Evolutionary conservation across 1,284 basidiomycete species (phyloP).

Genomic region (Xerocomus amazonicus): DNA sequence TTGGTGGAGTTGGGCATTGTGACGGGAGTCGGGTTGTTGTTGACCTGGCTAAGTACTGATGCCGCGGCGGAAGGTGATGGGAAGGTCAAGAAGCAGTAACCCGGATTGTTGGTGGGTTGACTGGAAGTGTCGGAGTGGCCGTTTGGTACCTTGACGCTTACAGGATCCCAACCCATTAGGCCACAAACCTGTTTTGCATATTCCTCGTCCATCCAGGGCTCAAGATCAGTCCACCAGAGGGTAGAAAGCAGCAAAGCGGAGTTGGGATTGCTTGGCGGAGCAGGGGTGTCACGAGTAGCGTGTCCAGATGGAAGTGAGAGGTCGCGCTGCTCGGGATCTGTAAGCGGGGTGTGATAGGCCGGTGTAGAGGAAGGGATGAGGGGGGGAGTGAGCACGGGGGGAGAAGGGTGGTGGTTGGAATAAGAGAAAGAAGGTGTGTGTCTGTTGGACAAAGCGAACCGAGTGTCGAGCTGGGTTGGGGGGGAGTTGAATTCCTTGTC

Average conservation of each 20-base stretch:
- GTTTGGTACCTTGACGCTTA: conserved; percentile 66
- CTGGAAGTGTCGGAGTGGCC: conserved; percentile 57
- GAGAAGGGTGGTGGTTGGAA: conserved; percentile 32
- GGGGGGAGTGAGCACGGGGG: conserved; percentile 24
- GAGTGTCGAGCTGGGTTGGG: conserved; percentile 23
- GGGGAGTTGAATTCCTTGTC: conserved; percentile 35
- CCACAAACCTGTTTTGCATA: conserved; percentile 79
- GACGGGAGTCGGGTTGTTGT: conserved; percentile 42
- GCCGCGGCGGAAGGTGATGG: conserved; percentile 68
- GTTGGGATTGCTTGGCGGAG: conserved; percentile 27
- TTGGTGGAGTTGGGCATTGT: conserved; percentile 79
- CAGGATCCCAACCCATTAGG: conserved; percentile 76
- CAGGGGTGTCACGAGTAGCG: conserved; percentile 23
- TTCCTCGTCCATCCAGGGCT: conserved; percentile 91
- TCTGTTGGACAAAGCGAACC: conserved; percentile 43
- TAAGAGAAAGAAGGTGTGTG: conserved; percentile 35
- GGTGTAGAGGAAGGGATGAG: conserved; percentile 12
- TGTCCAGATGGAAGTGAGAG: conserved; percentile 26
- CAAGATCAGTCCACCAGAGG: conserved; percentile 79
- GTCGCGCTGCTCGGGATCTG: conserved; percentile 42
- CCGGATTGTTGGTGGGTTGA: conserved; percentile 72
- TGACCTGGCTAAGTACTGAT: conserved; percentile 68
- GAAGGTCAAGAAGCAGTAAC: conserved; percentile 86
- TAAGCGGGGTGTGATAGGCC: conserved; percentile 20
- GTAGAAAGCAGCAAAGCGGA: conserved; percentile 45